phyloP scores from a whole-genome alignment of 2,329 filamentous ascomycete species.

The Byssoonygena ceratinophila region DNA sequence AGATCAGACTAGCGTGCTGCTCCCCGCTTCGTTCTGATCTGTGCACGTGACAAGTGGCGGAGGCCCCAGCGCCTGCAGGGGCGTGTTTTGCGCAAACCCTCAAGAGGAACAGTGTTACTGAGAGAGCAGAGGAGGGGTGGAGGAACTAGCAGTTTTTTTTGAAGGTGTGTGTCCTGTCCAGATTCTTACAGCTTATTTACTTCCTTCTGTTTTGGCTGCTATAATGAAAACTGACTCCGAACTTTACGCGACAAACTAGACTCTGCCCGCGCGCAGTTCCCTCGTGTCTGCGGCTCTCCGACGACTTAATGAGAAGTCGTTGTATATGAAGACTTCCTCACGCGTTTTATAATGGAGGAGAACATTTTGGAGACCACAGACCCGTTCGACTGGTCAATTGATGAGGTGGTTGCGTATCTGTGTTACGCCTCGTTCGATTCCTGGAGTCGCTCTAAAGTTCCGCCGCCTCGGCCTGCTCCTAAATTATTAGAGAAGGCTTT shows the following conservation, averaged over 20 bases:
- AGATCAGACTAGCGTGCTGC: not conserved
- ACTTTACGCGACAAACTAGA: not conserved
- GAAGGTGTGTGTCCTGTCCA: not conserved
- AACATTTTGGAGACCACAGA: constrained; percentile 35
- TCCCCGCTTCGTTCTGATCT: not conserved
- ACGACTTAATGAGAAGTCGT: no score
- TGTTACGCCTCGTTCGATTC: constrained; percentile 44
- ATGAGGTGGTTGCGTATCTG: constrained; percentile 56
- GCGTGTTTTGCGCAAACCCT: no score
- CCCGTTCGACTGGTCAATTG: constrained; percentile 63
- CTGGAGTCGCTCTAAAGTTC: constrained; percentile 27
- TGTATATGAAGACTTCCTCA: no score
- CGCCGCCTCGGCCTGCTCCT: constrained; percentile 42
- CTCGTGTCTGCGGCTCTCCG: not conserved
- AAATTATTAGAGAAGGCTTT: constrained; percentile 45
- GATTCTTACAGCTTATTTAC: not conserved
- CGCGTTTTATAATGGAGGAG: not conserved
- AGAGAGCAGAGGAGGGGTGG: no score
- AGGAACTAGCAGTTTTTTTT: not conserved
- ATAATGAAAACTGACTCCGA: not conserved
- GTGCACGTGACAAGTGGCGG: not conserved
- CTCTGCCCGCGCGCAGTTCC: not conserved
- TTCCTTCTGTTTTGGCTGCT: not conserved
- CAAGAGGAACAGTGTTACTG: no score
- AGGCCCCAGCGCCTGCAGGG: no score